phyloP scores from a whole-genome alignment of 345 rosid species.

The Sisymbrium irio region DNA sequence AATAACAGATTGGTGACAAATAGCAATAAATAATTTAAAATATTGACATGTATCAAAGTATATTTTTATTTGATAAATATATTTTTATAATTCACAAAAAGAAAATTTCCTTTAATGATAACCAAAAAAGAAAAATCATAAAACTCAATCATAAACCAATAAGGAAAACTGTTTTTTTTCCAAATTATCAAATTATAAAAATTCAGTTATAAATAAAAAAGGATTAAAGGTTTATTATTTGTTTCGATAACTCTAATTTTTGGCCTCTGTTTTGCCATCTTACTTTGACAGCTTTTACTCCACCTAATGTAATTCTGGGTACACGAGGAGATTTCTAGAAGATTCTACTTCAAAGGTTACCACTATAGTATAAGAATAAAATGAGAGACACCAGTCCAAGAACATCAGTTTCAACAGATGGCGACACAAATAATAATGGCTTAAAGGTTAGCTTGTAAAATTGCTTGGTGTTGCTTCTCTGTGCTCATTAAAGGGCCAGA shows the following conservation, averaged over 20 bases:
- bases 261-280: not conserved
- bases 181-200: no score
- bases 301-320: not conserved
- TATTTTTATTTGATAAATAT: no score
- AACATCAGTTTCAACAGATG: constrained; percentile 85
- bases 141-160: no score
- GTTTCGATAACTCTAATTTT: not conserved
- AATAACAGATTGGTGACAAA: no score
- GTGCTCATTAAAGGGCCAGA: constrained; percentile 2
- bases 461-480: constrained; percentile 4
- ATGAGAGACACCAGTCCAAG: constrained; percentile 97
- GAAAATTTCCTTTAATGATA: no score
- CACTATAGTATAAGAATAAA: constrained; percentile 36
- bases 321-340: not conserved
- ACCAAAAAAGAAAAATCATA: no score
- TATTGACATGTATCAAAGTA: no score
- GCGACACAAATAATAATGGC: constrained; percentile 69
- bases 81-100: no score
- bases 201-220: no score
- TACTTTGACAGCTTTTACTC: not conserved
- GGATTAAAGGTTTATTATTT: no score
- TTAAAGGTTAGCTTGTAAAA: constrained; percentile 48
- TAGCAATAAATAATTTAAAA: no score
- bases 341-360: constrained; percentile 34
- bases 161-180: no score